A percentile compares a stretch with the other conserved stretches of the same genome.
Conservation (phyloP, 768 basidiomycete species). For the Trametes maxima region DNA sequence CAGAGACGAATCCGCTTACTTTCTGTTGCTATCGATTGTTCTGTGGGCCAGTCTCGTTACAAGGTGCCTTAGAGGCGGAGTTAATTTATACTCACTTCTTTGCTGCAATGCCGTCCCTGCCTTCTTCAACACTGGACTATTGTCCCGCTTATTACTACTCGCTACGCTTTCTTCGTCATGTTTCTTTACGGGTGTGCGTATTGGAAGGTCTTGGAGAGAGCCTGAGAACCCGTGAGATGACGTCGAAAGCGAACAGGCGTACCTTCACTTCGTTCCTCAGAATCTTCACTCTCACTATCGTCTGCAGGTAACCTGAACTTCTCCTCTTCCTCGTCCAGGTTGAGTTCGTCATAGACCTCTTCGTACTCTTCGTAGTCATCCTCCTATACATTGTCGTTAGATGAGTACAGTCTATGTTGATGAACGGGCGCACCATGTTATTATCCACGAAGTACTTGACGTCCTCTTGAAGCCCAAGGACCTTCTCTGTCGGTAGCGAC, state of each 20-base stretch:
- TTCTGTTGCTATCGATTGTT: conserved; percentile 64
- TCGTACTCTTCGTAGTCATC: conserved; percentile 98
- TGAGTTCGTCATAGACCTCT: conserved; percentile 96
- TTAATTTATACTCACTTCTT: conserved; percentile 64
- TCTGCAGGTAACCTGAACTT: conserved; percentile 77
- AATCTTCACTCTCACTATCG: conserved; percentile 78
- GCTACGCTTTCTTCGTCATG: conserved; percentile 77
- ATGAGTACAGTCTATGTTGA: not conserved
- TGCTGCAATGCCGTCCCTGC: conserved; percentile 60
- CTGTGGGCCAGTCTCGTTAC: conserved; percentile 37
- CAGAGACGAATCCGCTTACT: conserved; percentile 41
- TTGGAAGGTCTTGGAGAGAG: conserved; percentile 54
- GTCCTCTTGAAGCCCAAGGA: conserved; percentile 85
- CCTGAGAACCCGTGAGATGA: not conserved
- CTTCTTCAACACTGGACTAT: conserved; percentile 83
- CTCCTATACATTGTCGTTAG: conserved; percentile 54
- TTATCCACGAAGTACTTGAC: conserved; percentile 95
- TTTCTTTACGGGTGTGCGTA: conserved; percentile 70
- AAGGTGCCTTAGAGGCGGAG: not conserved
- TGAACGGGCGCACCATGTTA: conserved; percentile 73
- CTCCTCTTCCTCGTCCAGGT: conserved; percentile 96
- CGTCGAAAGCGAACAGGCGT: conserved; percentile 12
- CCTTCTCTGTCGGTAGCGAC: conserved; percentile 79
- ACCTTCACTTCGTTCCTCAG: conserved; percentile 77
- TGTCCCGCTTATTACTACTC: conserved; percentile 75